These are phyloP conservation scores for Trichoderma sp. DNA, from an alignment of 2,329 filamentous ascomycete genomes.

Conservation along the genomic window DNA sequence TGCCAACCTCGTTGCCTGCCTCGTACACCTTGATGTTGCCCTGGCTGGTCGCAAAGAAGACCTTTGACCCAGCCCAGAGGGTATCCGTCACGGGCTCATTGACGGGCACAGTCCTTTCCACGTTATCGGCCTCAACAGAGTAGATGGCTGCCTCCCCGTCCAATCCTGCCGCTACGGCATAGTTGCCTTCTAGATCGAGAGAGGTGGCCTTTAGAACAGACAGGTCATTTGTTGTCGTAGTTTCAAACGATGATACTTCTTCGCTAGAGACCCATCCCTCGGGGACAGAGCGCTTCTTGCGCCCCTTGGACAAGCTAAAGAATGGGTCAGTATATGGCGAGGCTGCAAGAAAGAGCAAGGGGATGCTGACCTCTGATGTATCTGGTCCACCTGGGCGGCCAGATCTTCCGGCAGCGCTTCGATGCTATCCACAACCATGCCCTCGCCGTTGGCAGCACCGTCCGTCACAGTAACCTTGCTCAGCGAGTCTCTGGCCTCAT, in stretches of 20 bases:
- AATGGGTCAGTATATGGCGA: conserved; percentile 20
- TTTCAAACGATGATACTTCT: conserved; percentile 55
- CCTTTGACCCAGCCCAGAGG: conserved; percentile 64
- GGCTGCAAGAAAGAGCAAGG: not conserved
- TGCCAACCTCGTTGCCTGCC: conserved; percentile 64
- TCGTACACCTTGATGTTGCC: conserved; percentile 81
- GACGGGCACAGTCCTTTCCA: conserved; percentile 66
- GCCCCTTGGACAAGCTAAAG: conserved; percentile 76
- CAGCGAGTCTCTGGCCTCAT: conserved; percentile 86
- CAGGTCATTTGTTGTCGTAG: conserved; percentile 45
- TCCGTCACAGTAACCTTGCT: conserved; percentile 76
- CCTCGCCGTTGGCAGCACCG: conserved; percentile 63
- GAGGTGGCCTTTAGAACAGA: conserved; percentile 50
- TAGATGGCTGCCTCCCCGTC: conserved; percentile 74
- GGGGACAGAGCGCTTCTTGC: conserved; percentile 85
- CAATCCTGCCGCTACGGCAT: conserved; percentile 72
- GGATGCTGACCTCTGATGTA: conserved; percentile 67
- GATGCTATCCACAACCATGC: conserved; percentile 83
- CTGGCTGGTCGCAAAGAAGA: conserved; percentile 70
- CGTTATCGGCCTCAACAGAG: conserved; percentile 64
- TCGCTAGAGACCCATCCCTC: conserved; percentile 80
- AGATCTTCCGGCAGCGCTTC: conserved; percentile 72
- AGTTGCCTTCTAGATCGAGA: conserved; percentile 54
- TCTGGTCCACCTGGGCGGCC: conserved; percentile 71
- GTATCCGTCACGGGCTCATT: conserved; percentile 66